Percentiles rank a stretch among this genome's conserved stretches.
Evolutionary conservation across 306 rosid genomes (phyloP).

Genomic region (Sindora glabra): DNA sequence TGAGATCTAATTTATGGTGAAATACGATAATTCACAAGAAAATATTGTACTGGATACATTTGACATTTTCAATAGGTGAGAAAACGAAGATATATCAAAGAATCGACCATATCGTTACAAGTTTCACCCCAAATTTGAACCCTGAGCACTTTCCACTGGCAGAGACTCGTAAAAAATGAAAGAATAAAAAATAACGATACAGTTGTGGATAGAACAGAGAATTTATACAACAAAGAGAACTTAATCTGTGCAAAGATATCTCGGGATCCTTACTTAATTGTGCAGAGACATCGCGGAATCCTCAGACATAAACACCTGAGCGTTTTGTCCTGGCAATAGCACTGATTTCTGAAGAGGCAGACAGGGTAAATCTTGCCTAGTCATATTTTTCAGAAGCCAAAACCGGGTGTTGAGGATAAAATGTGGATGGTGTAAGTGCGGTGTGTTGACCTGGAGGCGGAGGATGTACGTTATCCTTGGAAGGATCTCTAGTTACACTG

Average conservation of each 20-base stretch:
- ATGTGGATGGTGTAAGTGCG: slow-evolving; percentile 92
- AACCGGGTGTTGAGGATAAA: slow-evolving; percentile 98
- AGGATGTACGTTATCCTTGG: slow-evolving; percentile 71
- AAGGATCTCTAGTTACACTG: slow-evolving; percentile 54
- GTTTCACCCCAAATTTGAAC: slow-evolving; percentile 11
- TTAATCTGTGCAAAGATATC: slow-evolving; percentile 23
- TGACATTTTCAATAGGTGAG: neutral
- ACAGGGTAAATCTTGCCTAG: slow-evolving; percentile 62
- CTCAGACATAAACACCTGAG: slow-evolving; percentile 76
- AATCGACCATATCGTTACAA: slow-evolving; percentile 16
- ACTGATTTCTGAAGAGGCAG: slow-evolving; percentile 55
- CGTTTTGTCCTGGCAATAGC: slow-evolving; percentile 63
- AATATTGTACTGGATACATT: neutral
- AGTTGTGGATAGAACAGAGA: slow-evolving; percentile 25
- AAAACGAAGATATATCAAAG: slow-evolving; percentile 10
- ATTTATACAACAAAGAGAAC: slow-evolving; percentile 11
- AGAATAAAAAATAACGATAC: slow-evolving; percentile 29
- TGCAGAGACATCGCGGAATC: neutral
- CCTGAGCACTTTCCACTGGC: slow-evolving; percentile 14
- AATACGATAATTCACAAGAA: neutral
- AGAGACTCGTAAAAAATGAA: slow-evolving; percentile 30
- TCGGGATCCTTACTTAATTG: too few species aligned
- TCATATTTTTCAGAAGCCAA: slow-evolving; percentile 58
- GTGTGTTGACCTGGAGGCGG: slow-evolving; percentile 95
- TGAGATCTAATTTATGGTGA: too few species aligned